Percentiles rank a stretch among this genome's conserved stretches.
phyloP scores from a whole-genome alignment of 2,329 filamentous ascomycete species.

The Fusarium marasasianum region DNA sequence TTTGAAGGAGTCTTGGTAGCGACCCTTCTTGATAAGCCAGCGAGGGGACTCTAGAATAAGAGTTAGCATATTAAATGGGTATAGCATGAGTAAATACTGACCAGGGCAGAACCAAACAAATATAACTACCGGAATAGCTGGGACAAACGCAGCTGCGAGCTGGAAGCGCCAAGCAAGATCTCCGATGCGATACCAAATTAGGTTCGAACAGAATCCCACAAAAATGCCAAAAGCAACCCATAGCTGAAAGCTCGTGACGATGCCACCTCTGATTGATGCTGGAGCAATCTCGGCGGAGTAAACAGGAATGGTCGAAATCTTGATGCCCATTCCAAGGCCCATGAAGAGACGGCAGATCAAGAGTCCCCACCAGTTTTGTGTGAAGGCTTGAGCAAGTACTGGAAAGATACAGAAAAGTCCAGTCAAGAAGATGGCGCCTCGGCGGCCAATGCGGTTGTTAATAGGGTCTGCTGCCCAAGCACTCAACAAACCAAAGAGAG shows the following conservation, averaged over 20 bases:
- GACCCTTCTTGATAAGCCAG: constrained; percentile 71
- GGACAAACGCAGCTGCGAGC: constrained; percentile 70
- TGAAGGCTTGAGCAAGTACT: constrained; percentile 62
- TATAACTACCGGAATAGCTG: constrained; percentile 67
- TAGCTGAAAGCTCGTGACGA: constrained; percentile 62
- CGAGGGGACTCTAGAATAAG: constrained; percentile 62
- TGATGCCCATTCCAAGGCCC: constrained; percentile 68
- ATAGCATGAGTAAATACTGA: constrained; percentile 47
- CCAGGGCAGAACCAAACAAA: constrained; percentile 66
- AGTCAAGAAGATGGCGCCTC: constrained; percentile 60
- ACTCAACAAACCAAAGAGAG: constrained; percentile 33
- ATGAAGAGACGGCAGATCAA: constrained; percentile 54
- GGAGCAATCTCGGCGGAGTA: constrained; percentile 62
- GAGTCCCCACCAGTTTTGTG: constrained; percentile 62
- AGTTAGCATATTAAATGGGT: accelerated
- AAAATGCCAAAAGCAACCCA: constrained; percentile 66
- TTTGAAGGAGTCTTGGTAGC: constrained; percentile 61
- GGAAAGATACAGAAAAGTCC: constrained; percentile 65
- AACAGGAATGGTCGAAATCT: constrained; percentile 58
- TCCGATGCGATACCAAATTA: constrained; percentile 67
- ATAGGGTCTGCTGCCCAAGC: constrained; percentile 51
- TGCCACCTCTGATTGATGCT: constrained; percentile 57
- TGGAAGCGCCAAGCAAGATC: constrained; percentile 69
- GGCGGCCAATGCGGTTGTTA: constrained; percentile 42
- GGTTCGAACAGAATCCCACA: constrained; percentile 71